Conservation (phyloP, 2,329 filamentous ascomycete species). For the Escovopsis sp. region DNA sequence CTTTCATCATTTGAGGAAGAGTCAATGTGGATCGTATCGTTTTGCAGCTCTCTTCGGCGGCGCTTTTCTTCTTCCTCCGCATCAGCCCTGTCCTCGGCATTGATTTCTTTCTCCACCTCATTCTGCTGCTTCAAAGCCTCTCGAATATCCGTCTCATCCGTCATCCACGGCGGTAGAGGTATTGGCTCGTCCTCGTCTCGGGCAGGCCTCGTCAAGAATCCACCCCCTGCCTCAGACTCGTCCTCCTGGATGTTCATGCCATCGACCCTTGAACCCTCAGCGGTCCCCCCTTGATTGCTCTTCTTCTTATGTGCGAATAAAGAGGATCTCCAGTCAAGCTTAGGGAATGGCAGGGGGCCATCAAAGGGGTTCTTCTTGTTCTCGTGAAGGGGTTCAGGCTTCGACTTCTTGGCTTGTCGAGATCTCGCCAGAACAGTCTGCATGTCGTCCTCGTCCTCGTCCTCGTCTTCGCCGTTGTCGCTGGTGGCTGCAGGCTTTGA, state of each 20-base stretch:
- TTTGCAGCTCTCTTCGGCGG: conserved; percentile 26
- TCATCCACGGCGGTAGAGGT: conserved; percentile 67
- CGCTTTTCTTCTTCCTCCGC: conserved; percentile 40
- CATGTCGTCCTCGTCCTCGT: conserved; percentile 63
- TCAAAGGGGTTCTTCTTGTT: conserved; percentile 51
- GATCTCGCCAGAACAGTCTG: conserved; percentile 61
- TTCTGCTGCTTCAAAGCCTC: conserved; percentile 45
- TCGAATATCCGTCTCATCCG: conserved; percentile 49
- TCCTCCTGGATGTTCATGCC: conserved; percentile 15
- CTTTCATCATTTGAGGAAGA: conserved; percentile 44
- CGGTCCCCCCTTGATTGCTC: conserved; percentile 10
- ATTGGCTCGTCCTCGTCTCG: conserved; percentile 29
- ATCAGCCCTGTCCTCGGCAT: conserved; percentile 46
- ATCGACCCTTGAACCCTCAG: conserved; percentile 9
- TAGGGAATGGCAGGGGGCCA: conserved; percentile 83
- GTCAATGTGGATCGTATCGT: conserved; percentile 45
- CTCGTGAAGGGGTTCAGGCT: conserved; percentile 24
- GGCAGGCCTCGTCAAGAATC: conserved; percentile 42
- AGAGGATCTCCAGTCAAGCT: conserved; percentile 54
- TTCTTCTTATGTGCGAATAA: conserved; percentile 33
- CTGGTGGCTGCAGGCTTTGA: conserved; percentile 2
- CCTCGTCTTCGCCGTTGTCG: neutral
- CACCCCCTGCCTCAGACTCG: conserved; percentile 43
- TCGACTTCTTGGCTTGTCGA: conserved; percentile 39
- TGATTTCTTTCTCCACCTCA: conserved; percentile 42